These are phyloP conservation scores for Pleurotus tuber-regium DNA, from an alignment of 768 basidiomycete genomes.

Conservation along the genomic window DNA sequence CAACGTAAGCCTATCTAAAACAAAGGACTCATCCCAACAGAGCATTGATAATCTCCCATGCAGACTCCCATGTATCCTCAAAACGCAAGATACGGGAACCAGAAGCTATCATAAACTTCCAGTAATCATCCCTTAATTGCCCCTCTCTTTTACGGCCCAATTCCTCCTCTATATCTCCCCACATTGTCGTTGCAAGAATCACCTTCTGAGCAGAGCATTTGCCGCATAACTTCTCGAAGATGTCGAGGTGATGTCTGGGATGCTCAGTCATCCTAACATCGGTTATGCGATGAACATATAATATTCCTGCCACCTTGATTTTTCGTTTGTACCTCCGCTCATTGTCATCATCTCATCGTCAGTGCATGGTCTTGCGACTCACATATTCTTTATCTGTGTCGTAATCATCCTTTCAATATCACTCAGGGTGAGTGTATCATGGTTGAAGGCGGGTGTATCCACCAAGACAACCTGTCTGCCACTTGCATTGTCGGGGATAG, in stretches of 20 bases:
- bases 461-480: constrained; percentile 11
- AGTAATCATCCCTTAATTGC: constrained; percentile 33
- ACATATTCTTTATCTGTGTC: constrained; percentile 12
- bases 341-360: background rate
- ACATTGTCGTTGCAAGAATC: constrained; percentile 44
- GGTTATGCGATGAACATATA: constrained; percentile 38
- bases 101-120: constrained; percentile 37
- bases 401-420: constrained; percentile 12
- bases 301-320: constrained; percentile 26
- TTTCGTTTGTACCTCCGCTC: constrained; percentile 9
- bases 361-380: background rate
- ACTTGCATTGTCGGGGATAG: background rate
- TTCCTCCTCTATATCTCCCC: constrained; percentile 27
- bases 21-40: no score
- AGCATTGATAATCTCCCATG: constrained; percentile 17
- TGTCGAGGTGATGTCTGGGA: constrained; percentile 4
- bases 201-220: constrained; percentile 38
- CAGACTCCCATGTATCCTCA: constrained; percentile 24
- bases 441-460: constrained; percentile 19
- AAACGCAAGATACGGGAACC: constrained; percentile 36
- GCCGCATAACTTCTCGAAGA: constrained; percentile 21
- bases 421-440: constrained; percentile 9
- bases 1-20: no score
- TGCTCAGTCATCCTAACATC: constrained; percentile 24
- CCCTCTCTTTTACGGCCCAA: constrained; percentile 25